Evolutionary conservation across 768 basidiomycete genomes (phyloP).

Genomic region (Rhodotorula babjevae): DNA sequence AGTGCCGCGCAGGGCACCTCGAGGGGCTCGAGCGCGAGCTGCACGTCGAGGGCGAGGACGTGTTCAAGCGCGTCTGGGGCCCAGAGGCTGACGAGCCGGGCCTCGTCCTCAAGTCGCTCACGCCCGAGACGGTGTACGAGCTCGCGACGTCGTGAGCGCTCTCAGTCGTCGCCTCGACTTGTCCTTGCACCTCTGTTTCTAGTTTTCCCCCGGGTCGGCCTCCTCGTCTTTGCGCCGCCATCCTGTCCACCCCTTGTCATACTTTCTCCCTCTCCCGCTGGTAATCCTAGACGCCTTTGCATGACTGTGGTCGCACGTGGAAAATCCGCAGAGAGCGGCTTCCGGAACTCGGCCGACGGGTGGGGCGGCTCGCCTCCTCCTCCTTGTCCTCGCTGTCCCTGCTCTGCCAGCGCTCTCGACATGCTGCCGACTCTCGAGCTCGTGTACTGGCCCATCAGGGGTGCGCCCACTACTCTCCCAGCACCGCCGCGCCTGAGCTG

Average conservation of each 20-base stretch:
- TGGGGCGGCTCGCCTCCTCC: background rate
- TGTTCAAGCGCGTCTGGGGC: slow-evolving; percentile 62
- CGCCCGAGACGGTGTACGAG: slow-evolving; percentile 19
- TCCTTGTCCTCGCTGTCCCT: background rate
- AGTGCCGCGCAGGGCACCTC: slow-evolving; percentile 54
- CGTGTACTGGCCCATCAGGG: background rate
- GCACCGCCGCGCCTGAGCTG: background rate
- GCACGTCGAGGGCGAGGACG: slow-evolving; percentile 67
- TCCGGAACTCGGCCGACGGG: background rate
- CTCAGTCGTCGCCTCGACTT: background rate
- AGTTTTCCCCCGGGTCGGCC: too few species aligned
- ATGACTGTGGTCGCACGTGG: too few species aligned
- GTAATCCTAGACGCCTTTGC: background rate
- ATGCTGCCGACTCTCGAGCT: background rate
- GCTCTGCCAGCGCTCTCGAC: accelerated
- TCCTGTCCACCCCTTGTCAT: background rate
- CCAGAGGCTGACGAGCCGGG: slow-evolving; percentile 11
- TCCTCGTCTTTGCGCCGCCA: background rate
- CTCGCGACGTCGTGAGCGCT: slow-evolving; percentile 2
- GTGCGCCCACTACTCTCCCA: background rate
- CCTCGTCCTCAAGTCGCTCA: slow-evolving; percentile 13
- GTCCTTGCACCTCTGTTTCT: too few species aligned
- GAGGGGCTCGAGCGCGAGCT: slow-evolving; percentile 56
- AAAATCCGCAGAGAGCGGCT: too few species aligned
- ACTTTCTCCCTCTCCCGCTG: background rate